A percentile compares a stretch with the other conserved stretches of the same genome.
Evolutionary conservation across 371 early-diverging fungal genomes (phyloP).

Genomic region (Mortierella sp.): DNA sequence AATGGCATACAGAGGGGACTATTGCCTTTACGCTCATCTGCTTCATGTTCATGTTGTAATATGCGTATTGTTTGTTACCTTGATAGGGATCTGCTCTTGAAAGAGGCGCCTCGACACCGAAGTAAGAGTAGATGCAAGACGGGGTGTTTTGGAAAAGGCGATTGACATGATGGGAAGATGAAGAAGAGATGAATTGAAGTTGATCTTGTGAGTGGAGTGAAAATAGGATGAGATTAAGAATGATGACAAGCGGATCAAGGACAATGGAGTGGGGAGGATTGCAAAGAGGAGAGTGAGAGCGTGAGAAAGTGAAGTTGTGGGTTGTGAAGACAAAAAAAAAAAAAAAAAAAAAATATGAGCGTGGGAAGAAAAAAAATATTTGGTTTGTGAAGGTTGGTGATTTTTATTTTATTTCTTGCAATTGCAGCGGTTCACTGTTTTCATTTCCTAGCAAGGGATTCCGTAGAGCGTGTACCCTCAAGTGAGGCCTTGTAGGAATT

Average conservation of each 20-base stretch:
- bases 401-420: neutral
- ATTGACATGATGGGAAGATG: conserved; percentile 26
- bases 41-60: neutral
- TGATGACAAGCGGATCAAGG: neutral
- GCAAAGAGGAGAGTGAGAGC: neutral
- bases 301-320: conserved; percentile 8
- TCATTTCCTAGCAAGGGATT: neutral
- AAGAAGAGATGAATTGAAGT: neutral
- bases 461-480: neutral
- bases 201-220: conserved; percentile 7
- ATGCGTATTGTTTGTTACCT: conserved; percentile 20
- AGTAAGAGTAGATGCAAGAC: conserved; percentile 28
- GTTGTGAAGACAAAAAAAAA: conserved; percentile 6
- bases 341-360: conserved; percentile 8
- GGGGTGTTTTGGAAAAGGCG: conserved; percentile 20
- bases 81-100: conserved; percentile 34
- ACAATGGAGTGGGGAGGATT: conserved; percentile 1
- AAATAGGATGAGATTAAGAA: conserved; percentile 2
- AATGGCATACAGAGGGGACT: neutral
- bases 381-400: neutral
- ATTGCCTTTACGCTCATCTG: neutral
- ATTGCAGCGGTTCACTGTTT: neutral
- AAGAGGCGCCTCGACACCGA: conserved; percentile 30
- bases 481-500: neutral
- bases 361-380: conserved; percentile 17